Conservation (phyloP, 2,329 filamentous ascomycete species). For the Trichoderma brevicompactum region DNA sequence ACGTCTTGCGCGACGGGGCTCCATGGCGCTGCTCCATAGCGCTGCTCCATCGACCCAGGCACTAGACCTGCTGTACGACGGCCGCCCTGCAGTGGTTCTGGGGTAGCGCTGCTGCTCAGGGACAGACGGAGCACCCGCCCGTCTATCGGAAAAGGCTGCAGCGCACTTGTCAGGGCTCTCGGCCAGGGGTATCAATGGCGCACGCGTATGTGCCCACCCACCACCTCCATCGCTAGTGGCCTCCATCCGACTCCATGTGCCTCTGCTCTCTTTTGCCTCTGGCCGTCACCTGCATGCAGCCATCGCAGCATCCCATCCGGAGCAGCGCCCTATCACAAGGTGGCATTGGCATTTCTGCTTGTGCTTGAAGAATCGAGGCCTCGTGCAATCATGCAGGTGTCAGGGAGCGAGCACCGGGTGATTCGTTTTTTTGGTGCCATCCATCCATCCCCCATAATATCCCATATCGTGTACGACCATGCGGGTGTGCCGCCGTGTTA, state of each 20-base stretch:
- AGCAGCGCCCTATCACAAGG: constrained; percentile 12
- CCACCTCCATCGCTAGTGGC: constrained; percentile 9
- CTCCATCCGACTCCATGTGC: no score
- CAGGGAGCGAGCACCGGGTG: constrained; percentile 1
- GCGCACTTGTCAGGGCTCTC: constrained; percentile 19
- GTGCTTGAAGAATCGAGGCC: constrained; percentile 14
- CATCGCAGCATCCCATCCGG: neutral
- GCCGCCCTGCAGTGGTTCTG: constrained; percentile 25
- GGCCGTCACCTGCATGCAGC: constrained; percentile 22
- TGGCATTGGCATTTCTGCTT: neutral
- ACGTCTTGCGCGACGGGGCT: constrained; percentile 2
- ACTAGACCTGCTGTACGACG: constrained; percentile 20
- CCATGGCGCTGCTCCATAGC: neutral
- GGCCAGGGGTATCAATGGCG: constrained; percentile 24
- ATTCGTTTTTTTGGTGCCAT: neutral
- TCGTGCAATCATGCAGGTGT: constrained; percentile 7
- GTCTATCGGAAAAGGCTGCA: constrained; percentile 29
- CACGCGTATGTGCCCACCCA: constrained; percentile 6
- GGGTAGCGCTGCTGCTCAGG: constrained; percentile 27
- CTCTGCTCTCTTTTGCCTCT: neutral
- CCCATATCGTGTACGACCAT: constrained; percentile 4
- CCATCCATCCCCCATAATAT: neutral
- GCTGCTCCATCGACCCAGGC: constrained; percentile 1
- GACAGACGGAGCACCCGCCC: constrained; percentile 27
- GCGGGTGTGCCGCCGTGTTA: neutral